These are phyloP conservation scores for Coemansia sp. DNA, from an alignment of 192 early-diverging fungal genomes.

Conservation along the genomic window DNA sequence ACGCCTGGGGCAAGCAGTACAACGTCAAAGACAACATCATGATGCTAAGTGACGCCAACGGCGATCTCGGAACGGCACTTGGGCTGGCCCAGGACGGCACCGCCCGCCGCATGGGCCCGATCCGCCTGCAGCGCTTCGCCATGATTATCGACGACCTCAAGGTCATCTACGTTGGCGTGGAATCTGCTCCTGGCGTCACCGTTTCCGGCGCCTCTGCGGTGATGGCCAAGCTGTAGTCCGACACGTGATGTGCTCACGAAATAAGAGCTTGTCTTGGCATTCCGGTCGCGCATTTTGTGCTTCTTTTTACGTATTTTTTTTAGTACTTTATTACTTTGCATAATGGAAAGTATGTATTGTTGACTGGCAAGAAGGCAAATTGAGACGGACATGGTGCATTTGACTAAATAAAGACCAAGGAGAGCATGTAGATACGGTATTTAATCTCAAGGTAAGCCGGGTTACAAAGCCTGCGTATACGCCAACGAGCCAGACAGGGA, in stretches of 20 bases:
- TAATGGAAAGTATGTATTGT: constrained; percentile 36
- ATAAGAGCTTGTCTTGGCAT: neutral
- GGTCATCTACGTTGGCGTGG: constrained; percentile 73
- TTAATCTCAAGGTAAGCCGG: constrained; percentile 29
- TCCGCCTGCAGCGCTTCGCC: constrained; percentile 70
- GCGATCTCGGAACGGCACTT: constrained; percentile 62
- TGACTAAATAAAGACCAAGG: no score
- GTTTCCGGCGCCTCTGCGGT: constrained; percentile 61
- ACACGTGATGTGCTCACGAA: neutral
- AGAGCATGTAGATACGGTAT: constrained; percentile 27
- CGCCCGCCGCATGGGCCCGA: constrained; percentile 61
- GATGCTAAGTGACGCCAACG: constrained; percentile 78
- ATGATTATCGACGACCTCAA: constrained; percentile 69
- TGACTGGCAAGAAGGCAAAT: no score
- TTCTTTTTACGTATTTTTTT: neutral
- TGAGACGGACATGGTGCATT: neutral
- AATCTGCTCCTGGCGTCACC: constrained; percentile 56
- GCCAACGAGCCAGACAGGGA: neutral
- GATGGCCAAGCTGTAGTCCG: constrained; percentile 54
- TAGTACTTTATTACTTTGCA: no score
- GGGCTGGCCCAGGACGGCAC: constrained; percentile 64
- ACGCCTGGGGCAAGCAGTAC: constrained; percentile 57
- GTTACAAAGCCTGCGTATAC: no score
- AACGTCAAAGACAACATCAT: constrained; percentile 48
- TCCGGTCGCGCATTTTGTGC: neutral